Evolutionary conservation across 2,329 filamentous ascomycete species (phyloP).

Genomic region (Aspergillus hiratsukae): DNA sequence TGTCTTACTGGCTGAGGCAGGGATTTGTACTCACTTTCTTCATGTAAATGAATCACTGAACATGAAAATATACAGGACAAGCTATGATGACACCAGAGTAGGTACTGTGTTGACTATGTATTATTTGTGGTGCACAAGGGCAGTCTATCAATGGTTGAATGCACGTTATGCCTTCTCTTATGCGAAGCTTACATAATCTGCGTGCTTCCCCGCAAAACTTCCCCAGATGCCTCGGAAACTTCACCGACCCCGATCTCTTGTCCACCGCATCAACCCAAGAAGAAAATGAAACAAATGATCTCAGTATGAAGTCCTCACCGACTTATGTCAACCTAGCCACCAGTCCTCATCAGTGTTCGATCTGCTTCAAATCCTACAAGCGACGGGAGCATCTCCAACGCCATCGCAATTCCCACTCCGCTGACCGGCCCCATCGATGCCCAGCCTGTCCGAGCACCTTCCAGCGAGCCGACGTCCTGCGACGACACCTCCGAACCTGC

Average conservation of each 20-base stretch:
- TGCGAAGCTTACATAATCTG: background rate
- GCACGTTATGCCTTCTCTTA: too few relatives aligned
- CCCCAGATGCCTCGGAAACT: background rate
- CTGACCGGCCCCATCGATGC: slow-evolving; percentile 31
- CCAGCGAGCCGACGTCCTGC: slow-evolving; percentile 36
- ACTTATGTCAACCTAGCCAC: background rate
- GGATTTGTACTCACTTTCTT: too few relatives aligned
- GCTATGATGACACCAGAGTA: too few relatives aligned
- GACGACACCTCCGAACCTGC: slow-evolving; percentile 33
- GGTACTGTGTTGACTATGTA: too few relatives aligned
- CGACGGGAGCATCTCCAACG: slow-evolving; percentile 36
- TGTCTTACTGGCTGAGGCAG: too few relatives aligned
- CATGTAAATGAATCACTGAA: too few relatives aligned
- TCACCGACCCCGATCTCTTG: background rate
- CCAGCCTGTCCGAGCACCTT: slow-evolving; percentile 29
- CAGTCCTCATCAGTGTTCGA: slow-evolving; percentile 21
- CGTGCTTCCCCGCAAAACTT: background rate
- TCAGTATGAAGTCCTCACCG: background rate
- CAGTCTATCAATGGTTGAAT: too few relatives aligned
- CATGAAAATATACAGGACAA: too few relatives aligned
- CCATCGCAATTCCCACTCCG: slow-evolving; percentile 30
- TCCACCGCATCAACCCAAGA: background rate
- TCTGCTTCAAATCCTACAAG: slow-evolving; percentile 35
- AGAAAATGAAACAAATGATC: background rate
- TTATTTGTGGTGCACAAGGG: too few relatives aligned